A percentile compares a stretch with the other conserved stretches of the same genome.
Conservation (phyloP, 352 stramenopile species). For the Globisporangium alternatum region DNA sequence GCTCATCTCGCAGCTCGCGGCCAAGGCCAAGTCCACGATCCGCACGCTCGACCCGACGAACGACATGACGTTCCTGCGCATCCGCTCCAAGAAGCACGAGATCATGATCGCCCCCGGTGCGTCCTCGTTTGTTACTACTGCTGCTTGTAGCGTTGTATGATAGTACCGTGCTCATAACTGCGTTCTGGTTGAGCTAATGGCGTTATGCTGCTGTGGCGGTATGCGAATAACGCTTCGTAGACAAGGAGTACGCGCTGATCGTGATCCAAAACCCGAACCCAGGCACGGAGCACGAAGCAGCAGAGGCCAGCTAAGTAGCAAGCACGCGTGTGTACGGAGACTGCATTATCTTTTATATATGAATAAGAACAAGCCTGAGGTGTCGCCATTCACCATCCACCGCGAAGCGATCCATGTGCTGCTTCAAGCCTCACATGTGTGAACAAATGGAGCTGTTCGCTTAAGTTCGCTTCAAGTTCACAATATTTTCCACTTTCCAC, state of each 20-base stretch:
- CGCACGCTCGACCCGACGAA: conserved; percentile 90
- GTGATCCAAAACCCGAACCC: conserved; percentile 91
- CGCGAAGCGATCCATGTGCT: too few species aligned
- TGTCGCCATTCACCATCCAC: too few species aligned
- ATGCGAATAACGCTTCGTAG: conserved; percentile 18
- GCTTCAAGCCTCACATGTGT: neutral
- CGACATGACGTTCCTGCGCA: conserved; percentile 92
- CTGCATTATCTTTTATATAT: neutral
- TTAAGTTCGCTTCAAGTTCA: too few species aligned
- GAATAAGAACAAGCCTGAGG: neutral
- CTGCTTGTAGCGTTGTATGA: conserved; percentile 4
- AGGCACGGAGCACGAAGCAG: conserved; percentile 34
- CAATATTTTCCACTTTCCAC: neutral
- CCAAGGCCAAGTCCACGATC: conserved; percentile 90
- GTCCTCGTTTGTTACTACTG: neutral
- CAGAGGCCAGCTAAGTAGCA: conserved; percentile 23
- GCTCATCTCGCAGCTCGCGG: conserved; percentile 86
- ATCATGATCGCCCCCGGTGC: conserved; percentile 89
- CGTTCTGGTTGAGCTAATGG: neutral
- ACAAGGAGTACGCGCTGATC: conserved; percentile 94
- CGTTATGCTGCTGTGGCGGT: neutral
- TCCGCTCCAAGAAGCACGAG: conserved; percentile 93
- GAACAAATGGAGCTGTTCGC: too few species aligned
- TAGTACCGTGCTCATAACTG: neutral
- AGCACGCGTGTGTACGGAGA: neutral